phyloP scores from a whole-genome alignment of 2,329 filamentous ascomycete genomes.

The Venturia nashicola region DNA sequence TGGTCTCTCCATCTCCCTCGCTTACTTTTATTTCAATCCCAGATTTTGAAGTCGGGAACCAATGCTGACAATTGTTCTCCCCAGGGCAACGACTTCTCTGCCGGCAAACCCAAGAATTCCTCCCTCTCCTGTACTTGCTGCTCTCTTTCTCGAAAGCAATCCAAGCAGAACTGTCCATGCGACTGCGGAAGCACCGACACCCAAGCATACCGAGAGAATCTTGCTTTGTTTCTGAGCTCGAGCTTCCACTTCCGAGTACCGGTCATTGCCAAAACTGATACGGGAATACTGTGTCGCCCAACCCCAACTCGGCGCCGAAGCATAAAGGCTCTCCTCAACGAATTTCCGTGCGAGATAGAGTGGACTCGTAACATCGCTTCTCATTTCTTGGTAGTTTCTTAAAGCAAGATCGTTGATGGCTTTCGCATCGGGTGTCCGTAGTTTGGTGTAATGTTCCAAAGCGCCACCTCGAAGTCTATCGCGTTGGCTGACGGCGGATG shows the following conservation, averaged over 20 bases:
- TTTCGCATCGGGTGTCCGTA: constrained; percentile 66
- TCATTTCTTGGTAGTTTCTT: constrained; percentile 91
- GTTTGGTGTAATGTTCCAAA: constrained; percentile 60
- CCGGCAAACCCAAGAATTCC: not conserved
- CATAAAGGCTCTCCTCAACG: constrained; percentile 71
- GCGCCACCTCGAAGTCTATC: constrained; percentile 25
- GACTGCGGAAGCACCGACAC: constrained; percentile 11
- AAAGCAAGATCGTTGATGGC: constrained; percentile 88
- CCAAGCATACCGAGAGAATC: constrained; percentile 18
- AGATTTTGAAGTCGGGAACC: not conserved
- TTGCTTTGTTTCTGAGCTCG: constrained; percentile 58
- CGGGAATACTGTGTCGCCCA: constrained; percentile 90
- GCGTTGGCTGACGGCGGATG: constrained; percentile 10
- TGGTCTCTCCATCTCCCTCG: not conserved
- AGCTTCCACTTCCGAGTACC: constrained; percentile 70
- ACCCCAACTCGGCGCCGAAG: constrained; percentile 63
- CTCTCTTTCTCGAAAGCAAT: not conserved
- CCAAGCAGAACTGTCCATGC: not conserved
- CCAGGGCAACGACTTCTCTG: not conserved
- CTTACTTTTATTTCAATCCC: not conserved
- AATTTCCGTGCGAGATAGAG: constrained; percentile 72
- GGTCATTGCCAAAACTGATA: constrained; percentile 86
- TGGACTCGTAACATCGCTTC: constrained; percentile 65
- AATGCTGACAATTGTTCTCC: not conserved
- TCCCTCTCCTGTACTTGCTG: not conserved